These are phyloP conservation scores for Colletotrichum neosansevieriae DNA, from an alignment of 2,329 filamentous ascomycete genomes.

Conservation along the genomic window DNA sequence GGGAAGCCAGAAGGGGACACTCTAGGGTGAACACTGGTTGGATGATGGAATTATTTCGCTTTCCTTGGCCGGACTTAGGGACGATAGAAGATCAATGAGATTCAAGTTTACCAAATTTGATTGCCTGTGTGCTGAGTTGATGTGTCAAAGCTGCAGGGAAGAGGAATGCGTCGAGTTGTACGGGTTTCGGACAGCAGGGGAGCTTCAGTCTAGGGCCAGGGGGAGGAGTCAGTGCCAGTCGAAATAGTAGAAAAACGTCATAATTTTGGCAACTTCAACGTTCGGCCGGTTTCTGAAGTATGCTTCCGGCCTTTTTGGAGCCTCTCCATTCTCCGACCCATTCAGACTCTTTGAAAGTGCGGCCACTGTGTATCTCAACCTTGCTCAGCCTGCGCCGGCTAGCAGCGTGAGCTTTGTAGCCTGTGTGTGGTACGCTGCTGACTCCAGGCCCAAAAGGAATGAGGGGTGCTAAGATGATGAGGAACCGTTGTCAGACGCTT, in stretches of 20 bases:
- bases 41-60: slow-evolving; percentile 33
- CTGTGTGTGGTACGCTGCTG: background rate
- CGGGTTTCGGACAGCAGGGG: background rate
- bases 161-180: background rate
- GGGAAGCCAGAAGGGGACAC: slow-evolving; percentile 30
- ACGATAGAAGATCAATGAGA: slow-evolving; percentile 38
- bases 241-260: slow-evolving; percentile 19
- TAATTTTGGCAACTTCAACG: background rate
- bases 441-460: background rate
- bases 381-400: background rate
- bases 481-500: background rate
- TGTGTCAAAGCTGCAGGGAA: background rate
- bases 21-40: slow-evolving; percentile 23
- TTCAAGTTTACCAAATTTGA: slow-evolving; percentile 33
- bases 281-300: slow-evolving; percentile 1
- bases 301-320: slow-evolving; percentile 1
- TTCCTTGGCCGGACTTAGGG: slow-evolving; percentile 29
- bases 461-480: background rate
- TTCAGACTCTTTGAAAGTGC: background rate
- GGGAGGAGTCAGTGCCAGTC: slow-evolving; percentile 21
- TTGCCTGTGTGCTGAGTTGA: background rate
- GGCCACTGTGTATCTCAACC: no score
- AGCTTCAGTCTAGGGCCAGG: background rate
- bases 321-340: background rate
- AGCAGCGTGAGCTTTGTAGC: slow-evolving; percentile 2